Percentiles rank a stretch among this genome's conserved stretches.
phyloP scores from a whole-genome alignment of 495 filamentous ascomycete genomes.

The Podospora anserina region DNA sequence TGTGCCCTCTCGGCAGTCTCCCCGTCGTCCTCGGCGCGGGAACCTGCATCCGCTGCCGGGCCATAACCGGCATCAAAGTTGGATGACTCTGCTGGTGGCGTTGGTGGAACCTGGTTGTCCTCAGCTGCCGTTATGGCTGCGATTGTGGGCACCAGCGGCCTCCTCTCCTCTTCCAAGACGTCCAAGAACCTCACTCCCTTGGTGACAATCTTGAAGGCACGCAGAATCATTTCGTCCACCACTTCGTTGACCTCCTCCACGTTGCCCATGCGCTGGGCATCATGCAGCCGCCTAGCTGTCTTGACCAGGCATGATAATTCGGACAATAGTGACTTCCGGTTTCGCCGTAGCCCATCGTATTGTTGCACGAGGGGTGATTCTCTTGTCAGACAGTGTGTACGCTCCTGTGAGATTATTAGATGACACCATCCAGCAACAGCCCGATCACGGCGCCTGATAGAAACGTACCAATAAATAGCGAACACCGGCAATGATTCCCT shows the following conservation, averaged over 20 bases:
- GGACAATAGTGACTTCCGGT: conserved; percentile 79
- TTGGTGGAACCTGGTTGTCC: conserved; percentile 62
- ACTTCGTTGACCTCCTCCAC: conserved; percentile 65
- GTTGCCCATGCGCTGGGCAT: conserved; percentile 48
- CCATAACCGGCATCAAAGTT: conserved; percentile 36
- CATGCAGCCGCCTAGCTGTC: conserved; percentile 76
- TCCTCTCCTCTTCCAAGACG: conserved; percentile 69
- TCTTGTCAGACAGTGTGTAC: conserved; percentile 78
- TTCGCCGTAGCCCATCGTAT: conserved; percentile 71
- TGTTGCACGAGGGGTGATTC: conserved; percentile 70
- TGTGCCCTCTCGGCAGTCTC: conserved; percentile 29
- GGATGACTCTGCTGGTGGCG: conserved; percentile 64
- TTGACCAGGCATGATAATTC: conserved; percentile 89
- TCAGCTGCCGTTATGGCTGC: conserved; percentile 59
- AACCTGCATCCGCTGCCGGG: conserved; percentile 38
- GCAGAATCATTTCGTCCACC: conserved; percentile 87
- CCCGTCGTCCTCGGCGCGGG: conserved; percentile 33
- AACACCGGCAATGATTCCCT: conserved; percentile 89
- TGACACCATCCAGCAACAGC: conserved; percentile 8
- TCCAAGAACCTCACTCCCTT: conserved; percentile 92
- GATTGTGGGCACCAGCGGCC: conserved; percentile 48
- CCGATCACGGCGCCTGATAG: not conserved
- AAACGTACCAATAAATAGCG: conserved; percentile 77
- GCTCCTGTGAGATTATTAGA: conserved; percentile 58
- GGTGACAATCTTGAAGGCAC: conserved; percentile 90